Evolutionary conservation across 2,329 filamentous ascomycete species (phyloP).

Genomic region (Phaeosphaeriaceae sp.): DNA sequence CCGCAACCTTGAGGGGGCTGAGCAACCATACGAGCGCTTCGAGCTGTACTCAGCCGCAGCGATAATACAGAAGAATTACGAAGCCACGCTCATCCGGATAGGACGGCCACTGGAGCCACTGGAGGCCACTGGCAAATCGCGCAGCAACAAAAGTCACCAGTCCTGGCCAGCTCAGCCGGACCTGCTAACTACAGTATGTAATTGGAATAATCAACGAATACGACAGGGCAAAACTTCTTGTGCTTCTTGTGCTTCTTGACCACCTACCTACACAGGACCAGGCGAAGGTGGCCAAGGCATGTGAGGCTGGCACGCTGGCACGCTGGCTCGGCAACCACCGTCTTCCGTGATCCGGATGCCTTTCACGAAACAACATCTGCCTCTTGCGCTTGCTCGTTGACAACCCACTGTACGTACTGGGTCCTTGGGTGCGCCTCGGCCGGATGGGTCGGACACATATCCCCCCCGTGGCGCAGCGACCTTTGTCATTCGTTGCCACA

Average conservation of each 20-base stretch:
- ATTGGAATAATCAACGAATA: neutral
- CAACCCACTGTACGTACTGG: too few species aligned
- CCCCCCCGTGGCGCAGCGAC: conserved; percentile 25
- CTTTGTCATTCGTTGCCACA: neutral
- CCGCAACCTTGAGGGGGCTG: conserved; percentile 33
- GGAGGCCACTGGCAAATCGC: conserved; percentile 10
- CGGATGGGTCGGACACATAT: conserved; percentile 8
- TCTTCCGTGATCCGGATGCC: too few species aligned
- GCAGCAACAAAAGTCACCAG: conserved; percentile 6
- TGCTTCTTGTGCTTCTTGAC: too few species aligned
- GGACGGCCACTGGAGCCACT: conserved; percentile 25
- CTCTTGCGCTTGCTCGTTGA: conserved; percentile 10
- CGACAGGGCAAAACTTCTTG: neutral
- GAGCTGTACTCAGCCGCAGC: conserved; percentile 41
- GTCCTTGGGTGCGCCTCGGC: conserved; percentile 14
- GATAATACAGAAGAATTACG: conserved; percentile 21
- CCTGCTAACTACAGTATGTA: too few species aligned
- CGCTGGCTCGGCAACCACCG: too few species aligned
- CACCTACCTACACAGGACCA: too few species aligned
- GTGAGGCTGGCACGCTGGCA: too few species aligned
- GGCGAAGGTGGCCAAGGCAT: too few species aligned
- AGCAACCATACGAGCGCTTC: conserved; percentile 32
- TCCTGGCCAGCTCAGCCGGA: conserved; percentile 6
- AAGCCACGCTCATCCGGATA: conserved; percentile 21
- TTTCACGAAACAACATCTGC: conserved; percentile 25